Percentiles rank a stretch among this genome's conserved stretches.
Evolutionary conservation across 306 rosid species (phyloP).

Genomic region (Vigna angularis): DNA sequence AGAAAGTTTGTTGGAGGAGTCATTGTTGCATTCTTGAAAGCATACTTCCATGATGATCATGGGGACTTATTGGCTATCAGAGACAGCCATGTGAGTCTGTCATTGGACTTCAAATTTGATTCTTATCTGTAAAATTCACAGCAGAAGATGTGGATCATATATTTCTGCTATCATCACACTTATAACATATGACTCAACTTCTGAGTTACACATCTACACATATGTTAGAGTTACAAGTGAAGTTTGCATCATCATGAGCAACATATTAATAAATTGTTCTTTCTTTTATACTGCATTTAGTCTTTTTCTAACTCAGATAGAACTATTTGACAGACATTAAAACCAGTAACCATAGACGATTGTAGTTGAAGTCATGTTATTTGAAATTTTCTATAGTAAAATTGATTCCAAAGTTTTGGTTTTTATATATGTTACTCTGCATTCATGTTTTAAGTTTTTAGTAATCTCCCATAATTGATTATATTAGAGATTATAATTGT

Average conservation of each 20-base stretch:
- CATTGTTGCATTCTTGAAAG: conserved; percentile 80
- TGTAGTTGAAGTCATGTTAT: neutral
- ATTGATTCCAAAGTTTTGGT: too few species aligned
- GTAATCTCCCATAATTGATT: too few species aligned
- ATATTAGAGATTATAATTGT: too few species aligned
- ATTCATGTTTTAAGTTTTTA: too few species aligned
- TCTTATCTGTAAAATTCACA: conserved; percentile 45
- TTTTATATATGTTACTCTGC: too few species aligned
- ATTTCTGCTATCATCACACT: neutral
- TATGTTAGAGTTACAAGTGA: neutral
- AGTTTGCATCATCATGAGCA: neutral
- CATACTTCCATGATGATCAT: conserved; percentile 58
- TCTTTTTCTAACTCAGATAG: neutral
- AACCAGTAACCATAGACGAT: neutral
- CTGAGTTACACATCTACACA: neutral
- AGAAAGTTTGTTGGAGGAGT: conserved; percentile 85
- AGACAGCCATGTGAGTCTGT: conserved; percentile 52
- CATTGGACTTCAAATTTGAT: conserved; percentile 59
- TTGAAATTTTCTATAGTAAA: too few species aligned
- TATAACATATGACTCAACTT: neutral
- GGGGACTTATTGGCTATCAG: conserved; percentile 55
- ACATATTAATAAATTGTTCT: neutral
- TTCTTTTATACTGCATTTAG: neutral
- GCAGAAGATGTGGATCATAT: neutral
- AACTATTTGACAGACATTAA: neutral